phyloP scores from a whole-genome alignment of 2,329 filamentous ascomycete genomes.

The Ilyonectria destructans region DNA sequence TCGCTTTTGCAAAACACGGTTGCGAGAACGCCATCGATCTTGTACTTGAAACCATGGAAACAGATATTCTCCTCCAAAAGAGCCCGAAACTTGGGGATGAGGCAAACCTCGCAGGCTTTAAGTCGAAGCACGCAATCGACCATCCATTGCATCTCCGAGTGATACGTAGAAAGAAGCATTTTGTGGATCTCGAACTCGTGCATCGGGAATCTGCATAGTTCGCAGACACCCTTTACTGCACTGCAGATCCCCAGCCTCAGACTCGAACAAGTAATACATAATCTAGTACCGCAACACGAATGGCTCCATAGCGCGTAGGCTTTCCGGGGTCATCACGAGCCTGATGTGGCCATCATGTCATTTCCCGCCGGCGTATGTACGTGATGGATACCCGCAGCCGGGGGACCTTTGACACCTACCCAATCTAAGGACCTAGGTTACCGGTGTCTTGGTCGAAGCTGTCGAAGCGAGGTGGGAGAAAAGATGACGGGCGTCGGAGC shows the following conservation, averaged over 20 bases:
- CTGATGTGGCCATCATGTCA: conserved; percentile 5
- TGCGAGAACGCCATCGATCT: too few relatives aligned
- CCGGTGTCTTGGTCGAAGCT: conserved; percentile 28
- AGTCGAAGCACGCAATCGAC: background rate
- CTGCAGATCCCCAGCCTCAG: background rate
- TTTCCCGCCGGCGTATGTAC: background rate
- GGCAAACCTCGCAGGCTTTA: background rate
- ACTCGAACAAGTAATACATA: background rate
- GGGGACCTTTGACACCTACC: conserved; percentile 12
- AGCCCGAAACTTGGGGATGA: too few relatives aligned
- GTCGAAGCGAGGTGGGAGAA: conserved; percentile 10
- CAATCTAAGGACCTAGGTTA: conserved; percentile 19
- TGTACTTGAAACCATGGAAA: too few relatives aligned
- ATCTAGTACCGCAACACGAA: background rate
- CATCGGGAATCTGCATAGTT: conserved; percentile 1
- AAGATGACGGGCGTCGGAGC: conserved; percentile 28
- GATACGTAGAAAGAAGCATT: background rate
- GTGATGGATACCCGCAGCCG: background rate
- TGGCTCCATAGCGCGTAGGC: conserved; percentile 6
- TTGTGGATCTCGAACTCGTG: conserved; percentile 2
- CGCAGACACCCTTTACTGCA: background rate
- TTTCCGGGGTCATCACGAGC: conserved; percentile 4
- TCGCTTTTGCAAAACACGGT: too few relatives aligned
- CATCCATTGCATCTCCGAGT: background rate
- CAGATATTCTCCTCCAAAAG: too few relatives aligned